Evolutionary conservation across 805 yeast genomes (phyloP), one percentile per base, ranked within the genome.

Genomic region (Kodamaea neixiangensis): DNA sequence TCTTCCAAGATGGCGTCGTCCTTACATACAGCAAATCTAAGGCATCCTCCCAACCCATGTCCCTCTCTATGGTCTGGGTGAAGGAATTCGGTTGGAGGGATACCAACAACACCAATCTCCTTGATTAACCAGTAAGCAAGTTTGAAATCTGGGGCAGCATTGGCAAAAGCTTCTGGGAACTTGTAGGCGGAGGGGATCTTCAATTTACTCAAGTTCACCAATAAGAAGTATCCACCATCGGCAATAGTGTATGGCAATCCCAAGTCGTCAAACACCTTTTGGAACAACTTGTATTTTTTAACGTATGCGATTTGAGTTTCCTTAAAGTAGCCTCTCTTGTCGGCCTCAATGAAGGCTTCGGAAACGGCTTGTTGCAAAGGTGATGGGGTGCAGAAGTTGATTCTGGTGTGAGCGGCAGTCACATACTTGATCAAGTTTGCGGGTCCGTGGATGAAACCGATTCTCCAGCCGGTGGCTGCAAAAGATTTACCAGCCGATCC

Each of bases 401-500:
- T 93, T 69, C 99, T 81, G 1, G 97, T 90, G 69, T 94, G 97
- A 0, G 98, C 98, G 20, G 87, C 80, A 5, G 90, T 78, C 4
- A 85, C 96, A 64, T 88, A 89, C 57, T 86, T 83, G 60, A 94
- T 76, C 57, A 92, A 75, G 25, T 87, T 88, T n/a, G 87, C 77
- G 48, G 88, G 86, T 5, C 97, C 98, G 54, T 92, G 85, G 35
- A 93, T 79, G 96, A 96, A 94, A 49, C 99, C 99, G 48, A 94
- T 81, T 76, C 99, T 85, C 97, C 98, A 94, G 48, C 99, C 99
- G 10, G 99, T 94, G 41, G 97, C 97, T n/a, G 97, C 96, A 73
- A 94, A 94, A 0, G 97, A 84, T 69, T 94, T 94, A 56, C 99
- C 99, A 5, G 97, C 99, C 22, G 97, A 89, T 1, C 98, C 98